Evolutionary conservation across 2,329 filamentous ascomycete genomes (phyloP), one percentile per base, ranked within the genome.

Genomic region (Monilinia fructicola): DNA sequence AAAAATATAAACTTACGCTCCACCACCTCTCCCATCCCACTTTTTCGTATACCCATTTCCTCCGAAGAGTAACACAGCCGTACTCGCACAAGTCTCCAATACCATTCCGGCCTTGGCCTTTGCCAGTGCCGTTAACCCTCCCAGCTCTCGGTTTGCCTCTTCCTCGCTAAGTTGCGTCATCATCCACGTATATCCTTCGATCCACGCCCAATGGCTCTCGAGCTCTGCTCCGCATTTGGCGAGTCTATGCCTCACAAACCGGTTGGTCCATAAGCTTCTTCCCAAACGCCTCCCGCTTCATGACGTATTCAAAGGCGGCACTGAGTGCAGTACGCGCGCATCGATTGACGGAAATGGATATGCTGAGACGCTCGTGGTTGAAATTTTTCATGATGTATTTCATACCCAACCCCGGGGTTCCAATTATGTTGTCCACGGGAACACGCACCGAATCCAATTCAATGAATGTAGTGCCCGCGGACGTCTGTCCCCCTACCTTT

Each of bases 361-460:
- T 90, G 21, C 82, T 82, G 14, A 92, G 80, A 0, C 90, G 84
- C 76, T 93, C 90, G 76, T 92, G 89, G 78, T 92, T 92, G 83
- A 92, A 92, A 78, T 92, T 91, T 64, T 85, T 88, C 88, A 90
- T 91, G 73, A 90, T 85, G 74, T 90, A 90, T 67, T 81, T 83
- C 89, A 93, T 92, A 6, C 90, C 90, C 73, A 84, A 79, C 14
- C 89, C 89, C 76, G 92, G 90, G 26, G 81, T 71, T 3, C 90
- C 90, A 67, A 93, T 85, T 10, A 92, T 77, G 74, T 92, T 92
- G 73, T 85, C 84, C 0, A 86, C 83, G 0, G 89, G 89, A 0
- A 93, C 90, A 67, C 85, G 83, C 26, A 92, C 90, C 64, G 92
- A 88, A 72, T 92, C 89, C 1, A 93, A 81, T 74, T 91, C 88